phyloP scores from a whole-genome alignment of 768 basidiomycete species.

The Kwoniella botswanensis region DNA sequence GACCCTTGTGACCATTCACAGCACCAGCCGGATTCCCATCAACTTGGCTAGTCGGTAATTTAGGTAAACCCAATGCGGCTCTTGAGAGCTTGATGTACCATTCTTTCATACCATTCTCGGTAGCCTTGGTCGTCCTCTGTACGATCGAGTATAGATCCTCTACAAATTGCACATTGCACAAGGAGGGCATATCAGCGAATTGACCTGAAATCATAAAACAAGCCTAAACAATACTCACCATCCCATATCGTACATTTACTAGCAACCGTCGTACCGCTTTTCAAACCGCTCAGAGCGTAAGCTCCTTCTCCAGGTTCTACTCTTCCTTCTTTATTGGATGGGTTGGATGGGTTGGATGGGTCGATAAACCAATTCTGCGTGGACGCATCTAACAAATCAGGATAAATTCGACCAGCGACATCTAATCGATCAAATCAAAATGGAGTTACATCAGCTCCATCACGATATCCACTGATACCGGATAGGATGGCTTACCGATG shows the following conservation, averaged over 20 bases:
- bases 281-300: constrained; percentile 32
- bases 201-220: background rate
- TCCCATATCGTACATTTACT: constrained; percentile 39
- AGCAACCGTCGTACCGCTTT: constrained; percentile 21
- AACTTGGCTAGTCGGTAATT: background rate
- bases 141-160: constrained; percentile 32
- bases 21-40: background rate
- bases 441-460: background rate
- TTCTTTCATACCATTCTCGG: constrained; percentile 24
- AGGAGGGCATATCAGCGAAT: background rate
- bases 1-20: background rate
- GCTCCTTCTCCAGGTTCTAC: constrained; percentile 26
- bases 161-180: background rate
- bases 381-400: constrained; percentile 35
- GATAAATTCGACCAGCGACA: constrained; percentile 50
- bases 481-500: constrained; percentile 35
- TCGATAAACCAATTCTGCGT: constrained; percentile 37
- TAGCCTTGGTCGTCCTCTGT: constrained; percentile 14
- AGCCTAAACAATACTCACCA: constrained; percentile 30
- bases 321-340: constrained; percentile 17
- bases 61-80: constrained; percentile 15
- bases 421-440: constrained; percentile 25
- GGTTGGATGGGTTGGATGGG: constrained; percentile 12
- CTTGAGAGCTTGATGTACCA: constrained; percentile 21
- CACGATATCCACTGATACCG: background rate